Percentiles rank a stretch among this genome's conserved stretches.
Evolutionary conservation across 352 stramenopile genomes (phyloP).

Genomic region (Globisporangium nunn): DNA sequence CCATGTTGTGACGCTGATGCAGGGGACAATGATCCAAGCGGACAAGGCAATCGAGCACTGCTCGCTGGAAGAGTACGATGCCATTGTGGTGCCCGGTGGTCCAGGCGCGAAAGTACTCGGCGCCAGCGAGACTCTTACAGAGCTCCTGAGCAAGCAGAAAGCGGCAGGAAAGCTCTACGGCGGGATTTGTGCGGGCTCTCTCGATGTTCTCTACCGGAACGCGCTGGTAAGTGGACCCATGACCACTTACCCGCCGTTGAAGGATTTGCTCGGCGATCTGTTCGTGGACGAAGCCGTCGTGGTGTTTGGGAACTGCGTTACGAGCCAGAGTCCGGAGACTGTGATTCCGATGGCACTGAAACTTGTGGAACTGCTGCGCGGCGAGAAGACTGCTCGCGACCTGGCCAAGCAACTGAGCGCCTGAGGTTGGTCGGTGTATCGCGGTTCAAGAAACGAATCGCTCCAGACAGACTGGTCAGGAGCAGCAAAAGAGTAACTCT

Average conservation of each 20-base stretch:
- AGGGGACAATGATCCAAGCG: conserved; percentile 47
- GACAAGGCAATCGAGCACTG: conserved; percentile 64
- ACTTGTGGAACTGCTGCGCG: conserved; percentile 53
- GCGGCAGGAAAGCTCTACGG: conserved; percentile 35
- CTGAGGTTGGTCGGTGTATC: neutral
- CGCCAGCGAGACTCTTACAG: conserved; percentile 29
- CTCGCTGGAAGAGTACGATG: conserved; percentile 43
- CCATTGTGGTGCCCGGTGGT: conserved; percentile 61
- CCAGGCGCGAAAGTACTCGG: conserved; percentile 40
- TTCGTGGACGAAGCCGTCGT: conserved; percentile 51
- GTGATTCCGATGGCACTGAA: conserved; percentile 46
- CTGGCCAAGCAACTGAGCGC: conserved; percentile 3
- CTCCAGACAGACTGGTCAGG: too few species aligned
- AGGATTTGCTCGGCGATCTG: conserved; percentile 29
- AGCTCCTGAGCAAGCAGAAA: conserved; percentile 50
- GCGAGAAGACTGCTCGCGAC: conserved; percentile 21
- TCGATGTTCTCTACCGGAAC: conserved; percentile 51
- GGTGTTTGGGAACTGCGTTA: conserved; percentile 56
- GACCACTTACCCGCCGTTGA: conserved; percentile 33
- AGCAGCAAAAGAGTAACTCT: too few species aligned
- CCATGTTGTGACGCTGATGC: conserved; percentile 46
- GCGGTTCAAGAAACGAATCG: too few species aligned
- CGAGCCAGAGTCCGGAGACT: conserved; percentile 51
- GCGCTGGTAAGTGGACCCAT: conserved; percentile 31
- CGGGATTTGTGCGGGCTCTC: conserved; percentile 42